These are phyloP conservation scores for Albizia julibrissin DNA, from an alignment of 306 rosid genomes.

Conservation along the genomic window DNA sequence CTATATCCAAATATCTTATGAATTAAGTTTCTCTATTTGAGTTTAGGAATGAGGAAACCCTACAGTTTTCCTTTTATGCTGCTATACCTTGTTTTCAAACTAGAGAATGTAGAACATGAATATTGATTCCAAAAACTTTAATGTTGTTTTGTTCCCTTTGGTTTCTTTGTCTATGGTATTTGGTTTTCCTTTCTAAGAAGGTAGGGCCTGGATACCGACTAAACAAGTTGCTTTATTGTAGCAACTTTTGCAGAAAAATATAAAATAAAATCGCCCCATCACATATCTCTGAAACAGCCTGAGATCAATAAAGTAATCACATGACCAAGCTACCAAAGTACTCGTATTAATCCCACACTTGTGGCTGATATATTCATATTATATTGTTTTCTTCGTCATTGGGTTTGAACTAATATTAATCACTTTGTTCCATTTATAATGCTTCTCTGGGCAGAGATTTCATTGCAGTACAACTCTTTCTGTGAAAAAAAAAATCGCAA, in stretches of 20 bases:
- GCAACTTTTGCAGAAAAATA: slow-evolving; percentile 35
- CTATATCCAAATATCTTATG: background rate
- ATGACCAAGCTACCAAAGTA: slow-evolving; percentile 39
- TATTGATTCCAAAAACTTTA: background rate
- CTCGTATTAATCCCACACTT: slow-evolving; percentile 17
- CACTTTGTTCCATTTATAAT: background rate
- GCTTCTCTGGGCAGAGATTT: background rate
- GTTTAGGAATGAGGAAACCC: background rate
- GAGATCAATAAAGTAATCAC: slow-evolving; percentile 43
- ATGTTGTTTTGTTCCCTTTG: background rate
- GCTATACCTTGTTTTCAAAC: background rate
- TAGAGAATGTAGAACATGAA: background rate
- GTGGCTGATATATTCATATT: slow-evolving; percentile 13
- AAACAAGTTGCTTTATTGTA: slow-evolving; percentile 23
- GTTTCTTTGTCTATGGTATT: background rate
- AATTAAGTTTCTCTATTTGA: background rate
- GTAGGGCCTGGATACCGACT: slow-evolving; percentile 33
- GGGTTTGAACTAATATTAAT: background rate
- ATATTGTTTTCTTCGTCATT: slow-evolving; percentile 14
- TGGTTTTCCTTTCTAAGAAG: slow-evolving; percentile 18
- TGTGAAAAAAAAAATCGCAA: background rate
- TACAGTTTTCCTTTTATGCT: background rate
- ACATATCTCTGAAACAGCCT: slow-evolving; percentile 2
- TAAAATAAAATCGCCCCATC: background rate
- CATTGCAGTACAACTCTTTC: background rate